Evolutionary conservation across 352 stramenopile genomes (phyloP).

Genomic region (Thraustochytrium striatum): DNA sequence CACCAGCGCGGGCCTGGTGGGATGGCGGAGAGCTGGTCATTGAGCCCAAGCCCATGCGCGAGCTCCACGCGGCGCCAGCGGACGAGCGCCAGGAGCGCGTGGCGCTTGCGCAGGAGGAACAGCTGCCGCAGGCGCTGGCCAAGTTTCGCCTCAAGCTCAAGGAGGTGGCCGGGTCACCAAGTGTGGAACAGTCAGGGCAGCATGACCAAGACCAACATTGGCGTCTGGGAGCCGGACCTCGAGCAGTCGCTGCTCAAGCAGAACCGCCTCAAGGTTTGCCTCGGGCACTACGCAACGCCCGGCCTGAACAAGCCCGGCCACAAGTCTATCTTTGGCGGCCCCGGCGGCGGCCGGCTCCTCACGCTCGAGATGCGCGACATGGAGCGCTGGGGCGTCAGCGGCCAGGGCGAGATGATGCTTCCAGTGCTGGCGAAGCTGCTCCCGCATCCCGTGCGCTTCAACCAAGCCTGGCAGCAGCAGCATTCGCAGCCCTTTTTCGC

Average conservation of each 20-base stretch:
- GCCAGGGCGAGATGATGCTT: conserved; percentile 71
- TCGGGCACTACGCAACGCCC: conserved; percentile 69
- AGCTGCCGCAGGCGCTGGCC: conserved; percentile 64
- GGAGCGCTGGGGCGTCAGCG: conserved; percentile 53
- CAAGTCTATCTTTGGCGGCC: not conserved
- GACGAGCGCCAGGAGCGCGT: conserved; percentile 25
- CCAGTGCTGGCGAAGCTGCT: conserved; percentile 73
- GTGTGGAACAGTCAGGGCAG: conserved; percentile 75
- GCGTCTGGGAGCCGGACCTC: conserved; percentile 67
- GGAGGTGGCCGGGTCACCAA: conserved; percentile 61
- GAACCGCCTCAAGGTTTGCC: conserved; percentile 69
- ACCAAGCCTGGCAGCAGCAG: conserved; percentile 73
- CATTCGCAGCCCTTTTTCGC: conserved; percentile 75
- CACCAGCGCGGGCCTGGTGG: not conserved
- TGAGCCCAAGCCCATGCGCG: conserved; percentile 55
- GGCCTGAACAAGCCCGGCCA: conserved; percentile 55
- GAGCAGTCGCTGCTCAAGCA: conserved; percentile 48
- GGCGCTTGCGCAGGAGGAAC: conserved; percentile 44
- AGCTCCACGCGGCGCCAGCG: conserved; percentile 56
- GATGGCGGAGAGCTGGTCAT: conserved; percentile 24
- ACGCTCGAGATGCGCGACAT: conserved; percentile 55
- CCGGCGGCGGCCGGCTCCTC: not conserved
- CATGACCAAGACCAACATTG: conserved; percentile 71
- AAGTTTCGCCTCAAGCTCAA: conserved; percentile 57
- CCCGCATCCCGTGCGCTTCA: conserved; percentile 73